phyloP scores from a whole-genome alignment of 257 asterid species.

The Gynochthodes officinalis region DNA sequence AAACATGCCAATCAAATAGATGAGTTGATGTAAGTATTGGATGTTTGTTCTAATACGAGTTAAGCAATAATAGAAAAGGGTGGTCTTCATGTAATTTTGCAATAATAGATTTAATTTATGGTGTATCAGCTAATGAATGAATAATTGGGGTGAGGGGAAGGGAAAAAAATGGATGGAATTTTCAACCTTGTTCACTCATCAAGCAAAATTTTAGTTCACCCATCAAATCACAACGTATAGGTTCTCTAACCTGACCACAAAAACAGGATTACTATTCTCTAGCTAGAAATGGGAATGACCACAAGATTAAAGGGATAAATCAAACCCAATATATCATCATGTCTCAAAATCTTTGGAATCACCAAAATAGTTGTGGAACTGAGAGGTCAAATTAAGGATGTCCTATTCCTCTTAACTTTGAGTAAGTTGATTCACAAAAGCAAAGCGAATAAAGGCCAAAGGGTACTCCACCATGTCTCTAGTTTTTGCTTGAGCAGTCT shows the following conservation, averaged over 20 bases:
- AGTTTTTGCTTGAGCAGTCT: slow-evolving; percentile 1
- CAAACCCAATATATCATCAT: neutral
- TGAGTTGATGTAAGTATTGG: no score
- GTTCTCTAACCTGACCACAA: neutral
- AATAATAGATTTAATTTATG: no score
- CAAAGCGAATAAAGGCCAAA: neutral
- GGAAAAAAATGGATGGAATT: no score
- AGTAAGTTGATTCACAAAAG: neutral
- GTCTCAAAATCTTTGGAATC: slow-evolving; percentile 3
- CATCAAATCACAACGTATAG: neutral
- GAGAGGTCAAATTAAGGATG: neutral
- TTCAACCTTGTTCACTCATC: no score
- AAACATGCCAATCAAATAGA: no score
- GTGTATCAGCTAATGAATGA: no score
- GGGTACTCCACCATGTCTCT: no score
- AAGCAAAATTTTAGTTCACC: no score
- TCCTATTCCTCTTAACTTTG: neutral
- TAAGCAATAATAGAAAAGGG: no score
- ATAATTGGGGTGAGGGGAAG: no score
- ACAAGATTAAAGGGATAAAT: neutral
- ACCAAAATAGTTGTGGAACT: neutral
- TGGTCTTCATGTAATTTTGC: no score
- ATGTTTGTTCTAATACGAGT: no score
- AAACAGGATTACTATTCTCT: neutral
- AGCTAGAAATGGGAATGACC: slow-evolving; percentile 1